These are phyloP conservation scores for Phytophthora idaei DNA, from an alignment of 352 stramenopile species.

Conservation along the genomic window DNA sequence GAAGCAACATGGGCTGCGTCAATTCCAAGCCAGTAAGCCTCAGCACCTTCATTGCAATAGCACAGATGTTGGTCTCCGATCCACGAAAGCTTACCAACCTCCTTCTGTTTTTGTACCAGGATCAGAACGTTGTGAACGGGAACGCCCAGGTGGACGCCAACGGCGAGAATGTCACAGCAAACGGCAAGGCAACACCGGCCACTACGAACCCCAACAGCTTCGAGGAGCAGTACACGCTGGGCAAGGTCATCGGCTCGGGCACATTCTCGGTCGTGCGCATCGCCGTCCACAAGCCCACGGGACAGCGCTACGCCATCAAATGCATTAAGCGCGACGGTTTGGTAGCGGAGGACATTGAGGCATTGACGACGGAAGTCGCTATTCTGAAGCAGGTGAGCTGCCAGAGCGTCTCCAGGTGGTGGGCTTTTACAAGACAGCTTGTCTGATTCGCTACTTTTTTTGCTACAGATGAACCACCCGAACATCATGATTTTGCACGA, in stretches of 20 bases:
- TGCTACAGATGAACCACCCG: constrained; percentile 85
- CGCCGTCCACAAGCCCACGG: constrained; percentile 81
- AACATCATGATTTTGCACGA: constrained; percentile 94
- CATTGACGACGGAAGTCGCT: constrained; percentile 84
- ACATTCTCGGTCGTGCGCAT: constrained; percentile 91
- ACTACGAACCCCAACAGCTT: constrained; percentile 73
- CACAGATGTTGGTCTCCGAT: neutral
- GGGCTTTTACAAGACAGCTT: neutral
- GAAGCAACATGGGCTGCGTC: constrained; percentile 67
- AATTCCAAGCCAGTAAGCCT: constrained; percentile 69
- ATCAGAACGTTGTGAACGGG: constrained; percentile 54
- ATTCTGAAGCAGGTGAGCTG: constrained; percentile 81
- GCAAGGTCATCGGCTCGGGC: constrained; percentile 88
- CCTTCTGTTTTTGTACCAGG: constrained; percentile 13
- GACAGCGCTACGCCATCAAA: constrained; percentile 91
- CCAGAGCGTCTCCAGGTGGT: neutral
- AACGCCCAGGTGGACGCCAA: constrained; percentile 43
- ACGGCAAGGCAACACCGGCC: constrained; percentile 25
- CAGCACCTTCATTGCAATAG: neutral
- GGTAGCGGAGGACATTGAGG: constrained; percentile 85
- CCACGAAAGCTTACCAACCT: neutral
- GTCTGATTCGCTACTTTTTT: constrained; percentile 14
- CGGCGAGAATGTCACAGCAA: constrained; percentile 36
- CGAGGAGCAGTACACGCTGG: constrained; percentile 85
- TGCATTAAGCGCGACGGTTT: constrained; percentile 91